phyloP scores from a whole-genome alignment of 805 yeast species.

The Saccharomyces eubayanus region DNA sequence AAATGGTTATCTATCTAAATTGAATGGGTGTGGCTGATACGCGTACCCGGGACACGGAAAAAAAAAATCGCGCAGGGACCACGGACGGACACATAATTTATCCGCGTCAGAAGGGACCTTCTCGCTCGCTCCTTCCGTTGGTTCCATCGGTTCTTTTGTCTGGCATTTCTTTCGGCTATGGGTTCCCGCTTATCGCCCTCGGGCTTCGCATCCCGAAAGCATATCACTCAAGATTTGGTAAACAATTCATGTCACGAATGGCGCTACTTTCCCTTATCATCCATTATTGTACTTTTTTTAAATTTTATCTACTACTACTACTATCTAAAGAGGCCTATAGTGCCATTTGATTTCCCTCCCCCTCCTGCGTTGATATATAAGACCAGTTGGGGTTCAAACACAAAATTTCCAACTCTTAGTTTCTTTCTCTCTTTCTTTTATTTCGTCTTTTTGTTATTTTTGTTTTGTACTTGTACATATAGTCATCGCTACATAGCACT shows the following conservation, averaged over 20 bases:
- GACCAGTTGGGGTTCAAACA: neutral
- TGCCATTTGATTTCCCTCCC: neutral
- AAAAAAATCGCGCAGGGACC: neutral
- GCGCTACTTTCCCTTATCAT: conserved; percentile 1
- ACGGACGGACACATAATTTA: neutral
- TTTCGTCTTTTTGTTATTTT: no score
- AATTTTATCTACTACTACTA: neutral
- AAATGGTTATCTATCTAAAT: neutral
- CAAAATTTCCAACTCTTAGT: neutral
- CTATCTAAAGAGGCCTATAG: neutral
- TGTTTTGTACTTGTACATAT: no score
- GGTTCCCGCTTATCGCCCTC: conserved; percentile 2
- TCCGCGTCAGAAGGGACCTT: no score
- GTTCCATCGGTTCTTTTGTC: neutral
- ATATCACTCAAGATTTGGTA: conserved; percentile 3
- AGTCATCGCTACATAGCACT: neutral
- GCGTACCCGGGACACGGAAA: no score
- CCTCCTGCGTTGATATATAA: neutral
- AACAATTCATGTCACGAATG: neutral
- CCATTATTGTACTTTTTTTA: neutral
- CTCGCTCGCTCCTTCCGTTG: neutral
- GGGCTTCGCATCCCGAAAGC: conserved; percentile 5
- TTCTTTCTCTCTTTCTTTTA: neutral
- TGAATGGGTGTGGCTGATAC: neutral
- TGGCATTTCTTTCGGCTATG: neutral